Base-by-base conservation (phyloP, 1,284 basidiomycete species). In the Melampsora larici-populina region DNA sequence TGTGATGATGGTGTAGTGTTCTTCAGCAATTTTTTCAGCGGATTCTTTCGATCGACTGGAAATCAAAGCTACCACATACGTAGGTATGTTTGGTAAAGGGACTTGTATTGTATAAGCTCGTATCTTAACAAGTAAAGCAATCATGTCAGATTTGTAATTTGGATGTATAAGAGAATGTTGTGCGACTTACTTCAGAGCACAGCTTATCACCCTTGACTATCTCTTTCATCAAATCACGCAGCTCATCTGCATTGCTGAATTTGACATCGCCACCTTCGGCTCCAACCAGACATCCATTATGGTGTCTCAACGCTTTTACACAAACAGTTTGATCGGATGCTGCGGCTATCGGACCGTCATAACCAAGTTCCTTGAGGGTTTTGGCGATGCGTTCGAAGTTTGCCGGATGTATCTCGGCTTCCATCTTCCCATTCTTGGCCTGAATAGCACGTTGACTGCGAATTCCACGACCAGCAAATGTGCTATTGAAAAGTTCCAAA, bases 251-350 rank as follows among this genome's bases (percentile, higher is more conserved):
- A 21, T 46, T n/a, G 13, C 7, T 55, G 55, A 58, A 71, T 33
- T 51, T 21, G 17, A 62, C 21, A 40, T 71, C 69, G 0, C 69
- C 69, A 40, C 69, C 69, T 71, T 71, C 51, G 40, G 69, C 69
- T 15, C 69, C 69, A 71, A 62, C 55, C 26, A 71, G 69, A 17
- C 62, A 60, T 8, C 55, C 55, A 17, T 60, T 43, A 18, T 71
- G 69, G 18, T n/a, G 46, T n/a, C 69, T 6, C 15, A 71, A 62
- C 1, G 55, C 40, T 40, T 71, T 71, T 24, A 71, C 51, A 43
- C 69, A 71, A 8, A 71, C 49, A 9, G 51, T 71, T 18, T 71
- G 49, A 15, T 71, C 55, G 26, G 69, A 71, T 0, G 69, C 55
- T 43, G 62, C 55, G 1, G 55, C 51, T 60, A 71, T 48, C 2